These are phyloP conservation scores for Coemansia sp. DNA, from an alignment of 192 early-diverging fungal genomes.

Conservation along the genomic window DNA sequence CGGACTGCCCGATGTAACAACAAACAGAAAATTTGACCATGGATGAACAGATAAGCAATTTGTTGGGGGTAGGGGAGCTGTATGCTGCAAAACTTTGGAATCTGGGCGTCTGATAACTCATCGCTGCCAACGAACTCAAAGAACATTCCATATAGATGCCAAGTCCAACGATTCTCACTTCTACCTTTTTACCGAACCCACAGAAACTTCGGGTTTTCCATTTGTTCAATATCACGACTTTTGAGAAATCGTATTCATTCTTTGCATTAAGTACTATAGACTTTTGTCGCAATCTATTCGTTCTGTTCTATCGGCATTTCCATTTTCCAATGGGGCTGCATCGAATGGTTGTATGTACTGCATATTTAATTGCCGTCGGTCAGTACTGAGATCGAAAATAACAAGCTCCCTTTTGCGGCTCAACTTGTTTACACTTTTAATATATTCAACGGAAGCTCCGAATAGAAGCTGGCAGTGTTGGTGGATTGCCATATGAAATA, in stretches of 20 bases:
- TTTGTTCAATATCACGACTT: neutral
- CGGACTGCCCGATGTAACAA: conserved; percentile 1
- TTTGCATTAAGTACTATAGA: no score
- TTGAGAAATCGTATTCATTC: no score
- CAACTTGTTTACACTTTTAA: neutral
- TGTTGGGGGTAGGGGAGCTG: neutral
- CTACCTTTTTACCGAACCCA: neutral
- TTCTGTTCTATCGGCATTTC: no score
- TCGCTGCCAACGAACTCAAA: neutral
- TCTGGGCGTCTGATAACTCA: neutral
- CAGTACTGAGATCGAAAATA: no score
- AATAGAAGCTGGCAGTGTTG: neutral
- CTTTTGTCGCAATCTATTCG: neutral
- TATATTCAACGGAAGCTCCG: neutral
- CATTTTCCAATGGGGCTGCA: no score
- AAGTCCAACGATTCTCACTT: neutral
- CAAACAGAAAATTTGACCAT: neutral
- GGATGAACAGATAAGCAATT: neutral
- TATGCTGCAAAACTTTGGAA: neutral
- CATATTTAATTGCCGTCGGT: no score
- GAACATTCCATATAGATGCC: neutral
- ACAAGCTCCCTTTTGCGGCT: no score
- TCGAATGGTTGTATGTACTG: no score
- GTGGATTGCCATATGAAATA: neutral
- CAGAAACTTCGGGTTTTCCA: neutral